These are phyloP conservation scores for Malus orientalis DNA, from an alignment of 306 rosid genomes.

Conservation along the genomic window DNA sequence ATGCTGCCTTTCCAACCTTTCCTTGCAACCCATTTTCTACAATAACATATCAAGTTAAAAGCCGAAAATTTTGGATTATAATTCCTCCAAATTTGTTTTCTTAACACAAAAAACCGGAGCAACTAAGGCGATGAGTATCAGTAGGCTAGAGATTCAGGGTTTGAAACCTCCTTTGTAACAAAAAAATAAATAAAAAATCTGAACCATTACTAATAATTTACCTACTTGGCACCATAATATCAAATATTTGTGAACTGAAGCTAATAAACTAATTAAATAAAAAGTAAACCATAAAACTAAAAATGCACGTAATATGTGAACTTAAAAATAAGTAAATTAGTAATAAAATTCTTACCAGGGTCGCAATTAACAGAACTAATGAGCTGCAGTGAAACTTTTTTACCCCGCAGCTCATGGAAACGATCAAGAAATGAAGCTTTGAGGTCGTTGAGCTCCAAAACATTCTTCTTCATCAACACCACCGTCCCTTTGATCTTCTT, in stretches of 20 bases:
- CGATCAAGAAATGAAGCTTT: slow-evolving; percentile 44
- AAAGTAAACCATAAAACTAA: too few species aligned
- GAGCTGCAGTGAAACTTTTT: slow-evolving; percentile 46
- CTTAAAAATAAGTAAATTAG: neutral
- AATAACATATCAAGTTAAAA: neutral
- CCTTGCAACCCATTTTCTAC: slow-evolving; percentile 49
- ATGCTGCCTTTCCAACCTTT: slow-evolving; percentile 50
- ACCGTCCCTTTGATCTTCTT: slow-evolving; percentile 46
- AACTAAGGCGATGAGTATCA: neutral
- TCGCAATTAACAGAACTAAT: slow-evolving; percentile 42
- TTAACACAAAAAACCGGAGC: neutral
- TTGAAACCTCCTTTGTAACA: too few species aligned
- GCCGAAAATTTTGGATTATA: neutral
- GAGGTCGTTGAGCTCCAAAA: slow-evolving; percentile 60
- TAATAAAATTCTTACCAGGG: slow-evolving; percentile 21
- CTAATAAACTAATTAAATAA: too few species aligned
- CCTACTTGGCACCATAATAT: too few species aligned
- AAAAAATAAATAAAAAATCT: too few species aligned
- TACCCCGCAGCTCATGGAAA: slow-evolving; percentile 50
- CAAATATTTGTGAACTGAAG: too few species aligned
- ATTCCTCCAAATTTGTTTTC: neutral
- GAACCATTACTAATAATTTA: too few species aligned
- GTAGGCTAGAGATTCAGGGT: too few species aligned
- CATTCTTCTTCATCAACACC: slow-evolving; percentile 70
- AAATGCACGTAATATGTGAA: too few species aligned